A percentile compares a stretch with the other conserved stretches of the same genome.
Conservation (phyloP, 2,329 filamentous ascomycete species). For the Hyphodiscus sp. region DNA sequence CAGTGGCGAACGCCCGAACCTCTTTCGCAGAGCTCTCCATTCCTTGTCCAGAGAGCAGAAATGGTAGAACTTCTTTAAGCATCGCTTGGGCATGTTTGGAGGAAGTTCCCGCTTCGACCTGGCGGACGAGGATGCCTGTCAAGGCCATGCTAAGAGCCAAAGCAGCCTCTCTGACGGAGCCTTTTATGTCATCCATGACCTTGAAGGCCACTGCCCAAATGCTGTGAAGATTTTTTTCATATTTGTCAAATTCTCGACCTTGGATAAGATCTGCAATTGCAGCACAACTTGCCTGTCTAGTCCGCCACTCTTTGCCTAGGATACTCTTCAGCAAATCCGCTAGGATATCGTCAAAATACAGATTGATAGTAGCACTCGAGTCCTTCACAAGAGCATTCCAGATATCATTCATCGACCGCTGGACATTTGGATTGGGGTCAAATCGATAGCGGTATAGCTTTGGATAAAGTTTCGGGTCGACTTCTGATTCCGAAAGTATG, state of each 20-base stretch:
- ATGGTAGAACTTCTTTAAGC: constrained; percentile 82
- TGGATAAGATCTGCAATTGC: constrained; percentile 85
- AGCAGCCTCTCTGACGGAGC: constrained; percentile 75
- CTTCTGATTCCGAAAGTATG: constrained; percentile 79
- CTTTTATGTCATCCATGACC: constrained; percentile 94
- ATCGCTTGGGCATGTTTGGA: constrained; percentile 68
- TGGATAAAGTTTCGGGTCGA: constrained; percentile 91
- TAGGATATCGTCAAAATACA: constrained; percentile 84
- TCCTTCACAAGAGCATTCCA: constrained; percentile 97
- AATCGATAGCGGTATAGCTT: constrained; percentile 94
- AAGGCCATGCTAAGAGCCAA: constrained; percentile 76
- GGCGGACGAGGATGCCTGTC: constrained; percentile 77
- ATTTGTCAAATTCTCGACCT: constrained; percentile 67
- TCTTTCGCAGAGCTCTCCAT: constrained; percentile 86
- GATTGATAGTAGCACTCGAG: constrained; percentile 65
- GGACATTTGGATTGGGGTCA: constrained; percentile 89
- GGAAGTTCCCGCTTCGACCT: constrained; percentile 71
- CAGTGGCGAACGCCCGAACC: constrained; percentile 75
- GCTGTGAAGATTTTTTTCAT: constrained; percentile 75
- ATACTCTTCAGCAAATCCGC: constrained; percentile 80
- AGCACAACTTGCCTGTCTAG: constrained; percentile 84
- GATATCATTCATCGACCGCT: constrained; percentile 93
- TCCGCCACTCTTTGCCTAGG: constrained; percentile 86
- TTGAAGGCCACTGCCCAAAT: constrained; percentile 85
- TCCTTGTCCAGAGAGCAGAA: constrained; percentile 81